Conservation (phyloP, 129 eudicot species). For the Pittosporum tobira region DNA sequence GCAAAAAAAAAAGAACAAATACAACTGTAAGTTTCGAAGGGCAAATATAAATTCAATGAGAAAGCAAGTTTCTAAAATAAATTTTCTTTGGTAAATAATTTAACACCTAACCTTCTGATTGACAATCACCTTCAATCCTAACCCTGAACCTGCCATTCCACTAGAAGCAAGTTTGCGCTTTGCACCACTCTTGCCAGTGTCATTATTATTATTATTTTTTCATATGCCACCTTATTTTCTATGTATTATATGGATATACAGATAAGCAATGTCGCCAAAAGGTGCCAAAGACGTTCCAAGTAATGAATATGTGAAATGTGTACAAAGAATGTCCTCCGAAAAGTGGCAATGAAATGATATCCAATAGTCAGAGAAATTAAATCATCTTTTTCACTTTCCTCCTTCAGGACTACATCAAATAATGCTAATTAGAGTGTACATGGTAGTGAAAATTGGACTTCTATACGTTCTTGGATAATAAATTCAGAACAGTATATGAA, state of each 20-base stretch:
- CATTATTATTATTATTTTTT: too few species aligned
- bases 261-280: too few species aligned
- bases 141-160: not conserved
- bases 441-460: not conserved
- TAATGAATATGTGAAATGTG: too few species aligned
- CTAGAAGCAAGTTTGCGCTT: not conserved
- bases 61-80: constrained; percentile 16
- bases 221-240: too few species aligned
- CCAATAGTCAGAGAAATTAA: not conserved
- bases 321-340: too few species aligned
- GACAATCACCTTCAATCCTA: not conserved
- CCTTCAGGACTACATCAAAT: not conserved
- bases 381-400: too few species aligned
- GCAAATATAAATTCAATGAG: not conserved
- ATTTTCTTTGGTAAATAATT: constrained; percentile 6
- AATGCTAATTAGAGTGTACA: too few species aligned
- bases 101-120: not conserved
- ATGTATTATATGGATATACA: too few species aligned
- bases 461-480: not conserved
- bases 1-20: not conserved
- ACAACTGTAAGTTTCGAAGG: constrained; percentile 1
- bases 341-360: not conserved
- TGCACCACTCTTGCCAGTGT: too few species aligned
- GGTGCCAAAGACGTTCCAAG: too few species aligned
- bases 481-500: not conserved